Evolutionary conservation across 139 green algal species (phyloP), one percentile per base, ranked within the genome.

Genomic region (Chlorella sp.): DNA sequence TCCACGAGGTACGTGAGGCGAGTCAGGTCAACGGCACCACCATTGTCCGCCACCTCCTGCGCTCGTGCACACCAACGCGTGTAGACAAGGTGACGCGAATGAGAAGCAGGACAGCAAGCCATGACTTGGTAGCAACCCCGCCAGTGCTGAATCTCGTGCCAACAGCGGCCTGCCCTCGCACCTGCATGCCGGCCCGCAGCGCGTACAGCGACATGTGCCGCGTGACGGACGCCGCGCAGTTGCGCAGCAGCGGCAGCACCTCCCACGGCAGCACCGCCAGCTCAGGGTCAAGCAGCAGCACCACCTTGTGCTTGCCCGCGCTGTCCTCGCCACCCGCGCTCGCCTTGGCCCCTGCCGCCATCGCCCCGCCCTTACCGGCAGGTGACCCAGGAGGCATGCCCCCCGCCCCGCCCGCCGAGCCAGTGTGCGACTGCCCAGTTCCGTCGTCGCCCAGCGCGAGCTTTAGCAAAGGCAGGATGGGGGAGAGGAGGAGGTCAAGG

Each of bases 251-350:
- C 0, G 34, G 73, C 35, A 82, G 27, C 3, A 61, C 76, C 70
- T 87, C 82, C 71, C 73, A 85, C 4, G 82, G 82, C 63, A 87
- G 65, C 3, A 30, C 24, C 26, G 64, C 63, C 35, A 87, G 74
- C 49, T 65, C 34, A n/a, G 76, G 65, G 49, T 87, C 82, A 27
- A 87, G 55, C 50, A 87, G 73, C 51, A 87, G 70, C n/a, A 76
- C 72, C 26, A 76, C 72, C 64, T 76, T 73, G 63, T 75, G 70
- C 55, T 73, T 81, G 27, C 64, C 4, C 2, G 65, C 49, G 35
- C 17, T 34, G 0, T 60, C 66, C 1, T 55, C 20, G 22, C 33
- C 29, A n/a, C n/a, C n/a, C n/a, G 42, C 17, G 17, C 42, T 55
- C 17, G 42, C 10, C 42, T 55, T 55, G 10, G 42, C 42, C 10